Evolutionary conservation across 129 eudicot genomes (phyloP), one percentile per base, ranked within the genome.

Genomic region (Helichrysum umbraculigerum): DNA sequence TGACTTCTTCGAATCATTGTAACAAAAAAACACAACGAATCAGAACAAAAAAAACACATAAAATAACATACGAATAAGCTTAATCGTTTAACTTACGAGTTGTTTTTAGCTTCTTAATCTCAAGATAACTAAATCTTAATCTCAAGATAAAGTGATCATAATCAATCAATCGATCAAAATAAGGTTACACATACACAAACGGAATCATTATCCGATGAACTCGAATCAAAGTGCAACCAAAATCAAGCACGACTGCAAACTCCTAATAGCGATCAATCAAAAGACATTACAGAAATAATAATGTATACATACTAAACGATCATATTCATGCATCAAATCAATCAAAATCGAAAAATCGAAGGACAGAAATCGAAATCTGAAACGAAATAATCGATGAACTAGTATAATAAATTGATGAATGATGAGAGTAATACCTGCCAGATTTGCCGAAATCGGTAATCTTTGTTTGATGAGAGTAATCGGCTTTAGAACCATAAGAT

Each of bases 401-500:
- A 37, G 59, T 3, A 14, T 41, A 17, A 10, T 10, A 44, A 50
- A 22, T 69, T 44, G 11, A 20, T 69, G 37, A 69, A 41, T 69
- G 14, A 25, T 41, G 73, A 42, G 8, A 69, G 59, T 69, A 21
- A 21, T 69, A 19, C 63, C 63, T 57, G 22, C 28, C 19, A 57
- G 22, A 11, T 69, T 44, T 44, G 37, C 60, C 50, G 60, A 69
- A 22, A 61, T 33, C 22, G 44, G 59, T 69, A 41, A 56, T 57
- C 3, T 12, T 0, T 56, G 61, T 56, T 57, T 3, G 1, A 29
- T 19, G 63, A 19, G 63, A n/a, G n/a, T n/a, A n/a, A n/a, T n/a
- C n/a, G n/a, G n/a, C n/a, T n/a, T n/a, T n/a, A n/a, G n/a, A n/a
- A n/a, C n/a, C n/a, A n/a, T n/a, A n/a, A n/a, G n/a, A n/a, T n/a